Evolutionary conservation across 441 rosid species (phyloP).

Genomic region (Pelargonium myrrhifolium): DNA sequence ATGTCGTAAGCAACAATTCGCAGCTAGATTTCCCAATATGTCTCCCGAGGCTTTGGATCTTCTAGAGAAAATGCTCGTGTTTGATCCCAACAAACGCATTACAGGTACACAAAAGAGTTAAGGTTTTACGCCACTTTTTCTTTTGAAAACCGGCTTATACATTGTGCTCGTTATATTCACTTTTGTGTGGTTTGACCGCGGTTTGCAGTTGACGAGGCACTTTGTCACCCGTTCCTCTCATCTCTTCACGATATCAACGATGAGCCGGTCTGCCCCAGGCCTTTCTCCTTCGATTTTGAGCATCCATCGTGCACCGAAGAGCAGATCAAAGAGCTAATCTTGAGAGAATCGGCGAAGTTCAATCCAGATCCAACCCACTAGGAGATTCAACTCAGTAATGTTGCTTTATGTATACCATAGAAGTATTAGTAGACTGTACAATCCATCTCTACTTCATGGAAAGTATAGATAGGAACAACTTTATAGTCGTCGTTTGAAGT

Average conservation of each 20-base stretch:
- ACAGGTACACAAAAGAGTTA: conserved; percentile 41
- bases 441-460: too few relatives aligned
- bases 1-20: conserved; percentile 69
- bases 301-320: conserved; percentile 85
- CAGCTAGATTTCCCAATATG: conserved; percentile 62
- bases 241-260: conserved; percentile 83
- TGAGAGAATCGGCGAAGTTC: conserved; percentile 70
- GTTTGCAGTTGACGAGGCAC: conserved; percentile 64
- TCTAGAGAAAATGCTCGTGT: conserved; percentile 88
- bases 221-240: conserved; percentile 79
- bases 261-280: conserved; percentile 76
- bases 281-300: conserved; percentile 85
- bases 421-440: too few relatives aligned
- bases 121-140: not conserved
- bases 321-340: conserved; percentile 86
- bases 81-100: conserved; percentile 86
- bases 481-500: too few relatives aligned
- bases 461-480: too few relatives aligned
- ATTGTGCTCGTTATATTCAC: not conserved
- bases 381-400: not conserved
- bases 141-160: not conserved
- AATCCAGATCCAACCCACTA: conserved; percentile 52
- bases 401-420: too few relatives aligned
- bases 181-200: not conserved
- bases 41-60: conserved; percentile 70